Evolutionary conservation across 306 rosid species (phyloP).

Genomic region (Carpinus fangiana): DNA sequence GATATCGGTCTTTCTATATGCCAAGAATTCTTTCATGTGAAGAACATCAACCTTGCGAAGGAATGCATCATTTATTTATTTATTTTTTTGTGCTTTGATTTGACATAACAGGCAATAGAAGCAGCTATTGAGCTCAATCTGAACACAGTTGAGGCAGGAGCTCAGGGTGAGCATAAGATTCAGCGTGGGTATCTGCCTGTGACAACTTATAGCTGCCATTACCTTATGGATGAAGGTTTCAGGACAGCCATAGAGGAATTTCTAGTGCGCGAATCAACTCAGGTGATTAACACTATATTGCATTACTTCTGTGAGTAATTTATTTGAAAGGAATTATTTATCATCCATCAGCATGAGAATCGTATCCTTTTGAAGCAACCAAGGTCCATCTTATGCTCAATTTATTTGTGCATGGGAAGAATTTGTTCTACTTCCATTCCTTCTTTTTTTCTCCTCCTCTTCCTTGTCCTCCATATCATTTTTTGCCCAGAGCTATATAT

Average conservation of each 20-base stretch:
- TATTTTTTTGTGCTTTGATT: slow-evolving; percentile 3
- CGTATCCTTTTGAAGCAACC: slow-evolving; percentile 10
- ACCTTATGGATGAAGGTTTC: slow-evolving; percentile 63
- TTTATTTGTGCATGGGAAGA: not conserved
- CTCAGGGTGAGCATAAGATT: slow-evolving; percentile 98
- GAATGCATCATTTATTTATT: not conserved
- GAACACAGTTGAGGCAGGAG: slow-evolving; percentile 92
- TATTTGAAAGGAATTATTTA: not conserved
- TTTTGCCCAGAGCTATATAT: not conserved
- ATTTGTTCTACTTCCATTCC: not conserved
- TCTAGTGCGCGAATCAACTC: slow-evolving; percentile 74
- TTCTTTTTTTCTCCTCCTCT: not conserved
- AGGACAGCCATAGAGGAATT: slow-evolving; percentile 67
- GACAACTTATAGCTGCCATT: slow-evolving; percentile 86
- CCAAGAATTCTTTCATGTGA: not conserved
- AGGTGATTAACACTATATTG: slow-evolving; percentile 46
- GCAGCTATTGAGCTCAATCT: slow-evolving; percentile 91
- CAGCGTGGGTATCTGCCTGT: slow-evolving; percentile 95
- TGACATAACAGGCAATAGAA: slow-evolving; percentile 75
- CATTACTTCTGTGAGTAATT: not conserved
- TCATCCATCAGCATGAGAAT: not conserved
- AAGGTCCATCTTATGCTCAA: not conserved
- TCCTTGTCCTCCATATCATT: not conserved
- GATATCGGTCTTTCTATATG: not conserved
- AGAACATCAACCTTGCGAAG: not conserved